Conservation (phyloP, 805 yeast genomes). For the Ogataea methylovora region DNA sequence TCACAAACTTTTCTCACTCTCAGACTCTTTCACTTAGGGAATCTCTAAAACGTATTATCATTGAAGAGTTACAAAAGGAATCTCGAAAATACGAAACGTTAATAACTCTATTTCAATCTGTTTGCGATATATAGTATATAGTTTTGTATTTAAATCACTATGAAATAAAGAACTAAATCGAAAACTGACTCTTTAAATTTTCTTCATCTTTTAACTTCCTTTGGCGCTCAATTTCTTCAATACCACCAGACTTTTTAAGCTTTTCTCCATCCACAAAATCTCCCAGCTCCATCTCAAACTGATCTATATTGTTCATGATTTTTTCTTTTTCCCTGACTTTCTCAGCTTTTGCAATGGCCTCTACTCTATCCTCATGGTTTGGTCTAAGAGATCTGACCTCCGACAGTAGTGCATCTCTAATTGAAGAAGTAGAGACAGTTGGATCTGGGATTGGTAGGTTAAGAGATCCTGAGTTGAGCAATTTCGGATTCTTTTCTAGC, state of each 20-base stretch:
- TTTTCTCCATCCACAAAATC: constrained; percentile 74
- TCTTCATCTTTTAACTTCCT: constrained; percentile 64
- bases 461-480: constrained; percentile 22
- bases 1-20: too few species aligned
- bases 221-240: constrained; percentile 73
- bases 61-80: too few species aligned
- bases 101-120: not conserved
- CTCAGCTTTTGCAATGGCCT: constrained; percentile 87
- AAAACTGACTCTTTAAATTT: constrained; percentile 49
- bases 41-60: too few species aligned
- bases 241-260: constrained; percentile 80
- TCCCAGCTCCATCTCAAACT: constrained; percentile 79
- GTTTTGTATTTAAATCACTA: not conserved
- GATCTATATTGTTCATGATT: constrained; percentile 45
- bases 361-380: constrained; percentile 75
- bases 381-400: constrained; percentile 80
- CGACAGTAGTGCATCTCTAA: constrained; percentile 69
- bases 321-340: constrained; percentile 66
- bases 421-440: constrained; percentile 47
- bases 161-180: too few species aligned
- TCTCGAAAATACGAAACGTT: too few species aligned
- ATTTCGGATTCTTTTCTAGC: constrained; percentile 54
- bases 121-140: not conserved
- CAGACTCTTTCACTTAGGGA: too few species aligned
- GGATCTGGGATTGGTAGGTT: constrained; percentile 40